Evolutionary conservation across 2,329 filamentous ascomycete genomes (phyloP), one percentile per base, ranked within the genome.

Genomic region (Lasiodiplodia citricola): DNA sequence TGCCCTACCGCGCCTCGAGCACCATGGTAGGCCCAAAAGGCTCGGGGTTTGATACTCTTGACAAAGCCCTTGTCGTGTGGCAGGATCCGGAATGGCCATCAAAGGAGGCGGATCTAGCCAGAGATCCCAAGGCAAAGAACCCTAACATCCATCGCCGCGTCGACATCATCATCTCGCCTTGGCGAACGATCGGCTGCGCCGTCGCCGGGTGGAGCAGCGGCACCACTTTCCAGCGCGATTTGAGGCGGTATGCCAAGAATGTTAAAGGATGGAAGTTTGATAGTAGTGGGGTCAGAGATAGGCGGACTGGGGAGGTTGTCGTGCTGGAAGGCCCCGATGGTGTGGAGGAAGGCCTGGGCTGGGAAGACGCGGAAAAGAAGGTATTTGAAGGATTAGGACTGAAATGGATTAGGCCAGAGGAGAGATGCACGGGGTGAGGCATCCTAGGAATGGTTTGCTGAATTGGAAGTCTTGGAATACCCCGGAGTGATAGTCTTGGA

Each of bases 31-130:
- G 60, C 16, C 56, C 56, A 82, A 85, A 25, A 25, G 35, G 58
- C 23, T n/a, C 28, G n/a, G 92, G 92, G 0, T 97, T 97, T 72
- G 94, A 97, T 76, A 92, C 90, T 0, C 85, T 98, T 0, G 94
- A 98, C 78, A 97, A 97, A 78, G 94, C 94, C 0, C 82, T 98
- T 65, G 91, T 97, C 0, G 93, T 97, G 0, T 98, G 95, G 95
- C 92, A 97, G 76, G 85, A 94, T 74, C 90, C 90, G 0, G 63
- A 71, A 2, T 81, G 81, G 77, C 77, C 80, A 5, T 78, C 75
- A 0, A 79, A 80, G 68, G 75, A 74, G 16, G 82, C 82, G 60
- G 14, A 21, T 14, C 72, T 79, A 13, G 76, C 73, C 0, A 70
- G 70, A 1, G 74, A 82, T 56, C 41, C 79, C 1, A 76, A 78